Base-by-base conservation (phyloP, 2,329 filamentous ascomycete species). In the Mollisiaceae sp. region DNA sequence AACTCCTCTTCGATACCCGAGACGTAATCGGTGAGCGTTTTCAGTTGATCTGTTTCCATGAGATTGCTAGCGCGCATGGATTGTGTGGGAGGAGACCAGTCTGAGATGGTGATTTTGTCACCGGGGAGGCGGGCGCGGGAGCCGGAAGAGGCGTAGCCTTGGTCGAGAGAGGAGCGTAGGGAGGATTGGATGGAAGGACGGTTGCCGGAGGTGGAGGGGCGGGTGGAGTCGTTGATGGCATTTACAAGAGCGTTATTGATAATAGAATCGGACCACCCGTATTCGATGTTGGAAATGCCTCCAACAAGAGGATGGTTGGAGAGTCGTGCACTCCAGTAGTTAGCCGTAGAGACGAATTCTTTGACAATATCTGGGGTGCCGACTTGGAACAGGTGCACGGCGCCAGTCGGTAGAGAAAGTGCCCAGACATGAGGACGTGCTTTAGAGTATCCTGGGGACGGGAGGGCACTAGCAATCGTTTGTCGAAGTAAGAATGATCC, bases 381-480 rank as follows among this genome's bases (percentile, higher is more conserved):
- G 58, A 95, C 95, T 75, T 98, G 94, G 84, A 99, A 99, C n/a
- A 99, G 85, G 77, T 99, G 95, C 0, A 99, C 94, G 0, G 94
- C 94, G 14, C 95, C 95, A 1, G 90, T 96, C 0, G 95, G 94
- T 55, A 99, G 82, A 68, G 92, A 97, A 60, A 99, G 81, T 2
- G 95, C 94, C 91, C 94, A 99, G 1, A 99, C 95, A 76, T 98
- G 89, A 4, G 94, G 94, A 12, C 95, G 86, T 35, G 89, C 86
- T 74, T 96, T 93, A 39, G 93, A 97, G 78, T 98, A 98, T 12
- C 95, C 95, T 0, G 95, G 94, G 0, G 93, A 86, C 9, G 95
- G 95, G 15, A 99, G 85, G 0, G 91, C 89, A 63, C 93, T 97
- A 12, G 95, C 95, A 70, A 98, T 91, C 0, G 94, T 96, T 77